A percentile compares a stretch with the other conserved stretches of the same genome.
These are phyloP conservation scores for Russula foetens DNA, from an alignment of 768 basidiomycete species.

Conservation along the genomic window DNA sequence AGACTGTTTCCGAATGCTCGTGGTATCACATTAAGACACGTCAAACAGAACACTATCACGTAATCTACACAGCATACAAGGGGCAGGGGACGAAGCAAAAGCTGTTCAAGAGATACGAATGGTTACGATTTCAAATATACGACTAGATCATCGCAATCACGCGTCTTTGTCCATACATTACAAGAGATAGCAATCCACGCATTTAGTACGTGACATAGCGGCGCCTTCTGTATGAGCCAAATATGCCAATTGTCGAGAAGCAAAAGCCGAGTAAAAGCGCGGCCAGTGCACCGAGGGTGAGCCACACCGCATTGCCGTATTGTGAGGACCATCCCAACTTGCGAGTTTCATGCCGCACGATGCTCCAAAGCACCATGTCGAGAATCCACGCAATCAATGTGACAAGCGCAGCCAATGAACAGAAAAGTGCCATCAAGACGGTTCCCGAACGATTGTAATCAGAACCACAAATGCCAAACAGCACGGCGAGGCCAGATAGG, in stretches of 20 bases:
- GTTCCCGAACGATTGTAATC: slow-evolving; percentile 62
- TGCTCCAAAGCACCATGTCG: slow-evolving; percentile 75
- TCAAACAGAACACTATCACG: background rate
- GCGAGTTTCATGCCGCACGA: slow-evolving; percentile 52
- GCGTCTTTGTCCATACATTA: background rate
- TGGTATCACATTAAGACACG: background rate
- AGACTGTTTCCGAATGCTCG: no score
- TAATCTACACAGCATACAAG: background rate
- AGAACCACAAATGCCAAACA: slow-evolving; percentile 63
- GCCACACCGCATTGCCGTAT: slow-evolving; percentile 79
- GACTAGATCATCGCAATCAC: background rate
- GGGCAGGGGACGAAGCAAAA: background rate
- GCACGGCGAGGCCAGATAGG: slow-evolving; percentile 51
- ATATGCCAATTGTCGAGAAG: slow-evolving; percentile 54
- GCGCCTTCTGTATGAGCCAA: slow-evolving; percentile 50
- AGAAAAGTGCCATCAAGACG: slow-evolving; percentile 64
- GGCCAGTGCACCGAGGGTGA: slow-evolving; percentile 66
- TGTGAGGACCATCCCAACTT: slow-evolving; percentile 39
- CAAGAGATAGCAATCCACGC: background rate
- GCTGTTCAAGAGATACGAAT: background rate
- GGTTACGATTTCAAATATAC: background rate
- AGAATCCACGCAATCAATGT: slow-evolving; percentile 65
- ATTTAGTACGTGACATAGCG: slow-evolving; percentile 23
- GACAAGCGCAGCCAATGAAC: slow-evolving; percentile 56
- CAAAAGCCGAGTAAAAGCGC: slow-evolving; percentile 62